Conservation (phyloP, 768 basidiomycete genomes). For the Omphalotus guepiniiformis region DNA sequence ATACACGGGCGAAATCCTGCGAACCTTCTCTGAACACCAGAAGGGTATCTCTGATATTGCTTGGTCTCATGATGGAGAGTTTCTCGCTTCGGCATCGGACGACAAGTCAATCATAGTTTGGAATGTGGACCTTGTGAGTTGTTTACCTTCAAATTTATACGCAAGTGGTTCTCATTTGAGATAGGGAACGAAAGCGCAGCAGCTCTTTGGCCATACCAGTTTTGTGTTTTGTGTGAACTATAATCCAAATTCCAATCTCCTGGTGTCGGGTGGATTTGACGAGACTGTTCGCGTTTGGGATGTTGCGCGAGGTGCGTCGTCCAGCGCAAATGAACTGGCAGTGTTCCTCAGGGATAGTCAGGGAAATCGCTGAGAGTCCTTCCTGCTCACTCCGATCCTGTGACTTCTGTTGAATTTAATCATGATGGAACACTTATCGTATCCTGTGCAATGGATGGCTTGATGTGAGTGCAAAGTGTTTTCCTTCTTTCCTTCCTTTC, state of each 20-base stretch:
- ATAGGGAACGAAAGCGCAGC: conserved; percentile 58
- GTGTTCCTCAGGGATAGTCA: no score
- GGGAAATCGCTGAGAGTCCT: conserved; percentile 83
- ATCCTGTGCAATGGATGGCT: conserved; percentile 93
- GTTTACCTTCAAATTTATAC: background rate
- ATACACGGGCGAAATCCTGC: conserved; percentile 65
- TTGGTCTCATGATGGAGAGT: conserved; percentile 80
- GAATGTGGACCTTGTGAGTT: conserved; percentile 62
- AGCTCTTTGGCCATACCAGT: conserved; percentile 82
- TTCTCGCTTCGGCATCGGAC: conserved; percentile 89
- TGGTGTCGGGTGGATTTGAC: conserved; percentile 93
- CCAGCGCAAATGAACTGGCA: conserved; percentile 2
- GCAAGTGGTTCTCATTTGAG: background rate
- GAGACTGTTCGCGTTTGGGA: conserved; percentile 99
- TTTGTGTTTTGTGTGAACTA: conserved; percentile 94
- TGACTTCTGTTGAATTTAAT: conserved; percentile 92
- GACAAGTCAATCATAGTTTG: conserved; percentile 88
- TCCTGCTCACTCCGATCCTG: conserved; percentile 96
- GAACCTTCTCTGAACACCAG: conserved; percentile 69
- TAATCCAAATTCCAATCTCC: conserved; percentile 83
- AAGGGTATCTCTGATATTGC: conserved; percentile 89
- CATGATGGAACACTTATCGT: conserved; percentile 93
- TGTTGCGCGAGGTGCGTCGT: conserved; percentile 67
- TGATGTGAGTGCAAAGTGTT: conserved; percentile 62
- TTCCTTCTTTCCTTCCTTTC: conserved; percentile 6